Evolutionary conservation across 1,284 basidiomycete genomes (phyloP).

Genomic region (Ceratobasidium sp.): DNA sequence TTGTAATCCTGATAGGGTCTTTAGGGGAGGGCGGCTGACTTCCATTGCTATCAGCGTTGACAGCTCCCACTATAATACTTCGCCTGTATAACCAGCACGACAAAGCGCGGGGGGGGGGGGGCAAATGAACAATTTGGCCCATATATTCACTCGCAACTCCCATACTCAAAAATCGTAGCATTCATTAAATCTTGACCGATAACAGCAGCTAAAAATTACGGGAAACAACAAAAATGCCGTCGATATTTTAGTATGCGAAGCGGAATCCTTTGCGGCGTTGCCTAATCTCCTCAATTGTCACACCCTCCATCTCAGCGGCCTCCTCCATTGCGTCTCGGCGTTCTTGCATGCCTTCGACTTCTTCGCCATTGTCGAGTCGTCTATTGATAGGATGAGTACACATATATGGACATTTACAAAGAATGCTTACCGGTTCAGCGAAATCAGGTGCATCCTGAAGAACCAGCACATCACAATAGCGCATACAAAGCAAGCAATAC

Average conservation of each 20-base stretch:
- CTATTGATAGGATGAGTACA: slow-evolving; percentile 43
- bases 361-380: slow-evolving; percentile 30
- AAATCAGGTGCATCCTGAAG: slow-evolving; percentile 59
- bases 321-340: slow-evolving; percentile 37
- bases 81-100: too few relatives aligned
- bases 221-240: neutral
- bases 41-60: too few relatives aligned
- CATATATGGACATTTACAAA: slow-evolving; percentile 51
- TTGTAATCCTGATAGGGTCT: too few relatives aligned
- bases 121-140: too few relatives aligned
- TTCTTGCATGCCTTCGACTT: slow-evolving; percentile 29
- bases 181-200: too few relatives aligned
- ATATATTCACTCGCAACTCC: too few relatives aligned
- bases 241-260: slow-evolving; percentile 50
- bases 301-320: slow-evolving; percentile 40
- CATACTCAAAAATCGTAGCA: too few relatives aligned
- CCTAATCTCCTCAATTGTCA: slow-evolving; percentile 39
- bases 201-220: neutral
- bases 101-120: too few relatives aligned
- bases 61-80: too few relatives aligned
- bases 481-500: slow-evolving; percentile 52
- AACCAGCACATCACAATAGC: slow-evolving; percentile 60
- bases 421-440: slow-evolving; percentile 57
- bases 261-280: slow-evolving; percentile 54
- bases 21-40: too few relatives aligned